These are phyloP conservation scores for Leccinum pellstonianum DNA, from an alignment of 768 basidiomycete genomes.

Conservation along the genomic window DNA sequence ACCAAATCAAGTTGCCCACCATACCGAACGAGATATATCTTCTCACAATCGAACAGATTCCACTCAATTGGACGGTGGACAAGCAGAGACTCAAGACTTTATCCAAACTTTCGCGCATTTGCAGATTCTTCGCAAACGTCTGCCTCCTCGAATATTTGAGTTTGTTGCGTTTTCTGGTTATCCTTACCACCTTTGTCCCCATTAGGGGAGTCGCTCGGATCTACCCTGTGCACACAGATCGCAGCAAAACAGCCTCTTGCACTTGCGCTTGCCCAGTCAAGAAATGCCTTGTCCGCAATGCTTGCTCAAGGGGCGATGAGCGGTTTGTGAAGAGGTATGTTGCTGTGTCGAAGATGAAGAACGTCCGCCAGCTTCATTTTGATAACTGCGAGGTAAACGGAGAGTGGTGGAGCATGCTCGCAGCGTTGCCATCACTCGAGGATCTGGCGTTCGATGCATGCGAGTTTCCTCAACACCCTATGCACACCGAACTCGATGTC, in stretches of 20 bases:
- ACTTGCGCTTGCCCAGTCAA: not conserved
- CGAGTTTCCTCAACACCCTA: not conserved
- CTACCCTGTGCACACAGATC: not conserved
- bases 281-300: too few relatives aligned
- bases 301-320: not conserved
- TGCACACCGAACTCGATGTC: too few relatives aligned
- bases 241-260: not conserved
- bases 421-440: not conserved
- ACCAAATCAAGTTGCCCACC: too few relatives aligned
- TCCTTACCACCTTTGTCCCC: too few relatives aligned
- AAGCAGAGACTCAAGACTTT: too few relatives aligned
- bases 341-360: not conserved
- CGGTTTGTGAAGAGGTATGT: not conserved
- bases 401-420: not conserved
- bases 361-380: not conserved
- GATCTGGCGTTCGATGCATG: not conserved
- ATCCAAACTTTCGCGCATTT: too few relatives aligned
- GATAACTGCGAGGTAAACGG: not conserved
- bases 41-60: too few relatives aligned
- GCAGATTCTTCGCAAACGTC: too few relatives aligned
- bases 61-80: too few relatives aligned
- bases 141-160: too few relatives aligned
- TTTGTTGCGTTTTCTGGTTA: too few relatives aligned
- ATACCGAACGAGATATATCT: too few relatives aligned
- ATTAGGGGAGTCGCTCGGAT: not conserved